Evolutionary conservation across 805 yeast genomes (phyloP), one percentile per base, ranked within the genome.

Genomic region (Ogataea parapolymorpha): DNA sequence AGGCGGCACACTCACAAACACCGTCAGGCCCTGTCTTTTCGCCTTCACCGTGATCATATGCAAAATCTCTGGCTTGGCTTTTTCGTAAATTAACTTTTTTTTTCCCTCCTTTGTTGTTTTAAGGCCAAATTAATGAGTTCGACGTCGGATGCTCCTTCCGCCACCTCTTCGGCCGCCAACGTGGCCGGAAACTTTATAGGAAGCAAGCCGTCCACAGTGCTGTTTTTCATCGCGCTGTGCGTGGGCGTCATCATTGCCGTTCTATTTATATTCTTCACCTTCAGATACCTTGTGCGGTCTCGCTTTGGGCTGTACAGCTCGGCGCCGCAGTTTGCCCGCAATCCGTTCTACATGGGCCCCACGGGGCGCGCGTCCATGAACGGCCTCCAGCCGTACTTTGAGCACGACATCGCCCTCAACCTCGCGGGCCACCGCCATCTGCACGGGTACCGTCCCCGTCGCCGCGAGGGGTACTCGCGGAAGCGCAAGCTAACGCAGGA

Each of bases 151-250:
- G 22, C 34, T 6, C 14, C 44, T 18, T n/a, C 42, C 9, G 25
- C 41, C 9, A 28, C 41, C 22, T 2, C 45, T 4, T 14, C 38
- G 11, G 17, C 32, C 16, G n/a, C 44, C 26, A 26, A 37, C 24
- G 17, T 35, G 9, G 39, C 39, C 6, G 33, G 48, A 17, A 46
- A 32, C 25, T 60, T 59, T 45, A 56, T 65, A 13, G 68, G 67
- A 6, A 73, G 70, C 50, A 67, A 74, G 26, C 85, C 85, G 1
- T 76, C 85, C 1, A 78, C 84, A 1, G 78, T 79, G 26, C 62
- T 81, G 23, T 81, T 81, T 59, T 78, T 79, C 59, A 61, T 81
- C 10, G 85, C 86, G 1, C 66, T 81, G 26, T 75, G 81, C 1
- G 75, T 79, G 11, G 86, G 85, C 3, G 72, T 79, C 10, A 54